A percentile compares a stretch with the other conserved stretches of the same genome.
Evolutionary conservation across 2,329 filamentous ascomycete species (phyloP).

Genomic region (Neonectria sp.): DNA sequence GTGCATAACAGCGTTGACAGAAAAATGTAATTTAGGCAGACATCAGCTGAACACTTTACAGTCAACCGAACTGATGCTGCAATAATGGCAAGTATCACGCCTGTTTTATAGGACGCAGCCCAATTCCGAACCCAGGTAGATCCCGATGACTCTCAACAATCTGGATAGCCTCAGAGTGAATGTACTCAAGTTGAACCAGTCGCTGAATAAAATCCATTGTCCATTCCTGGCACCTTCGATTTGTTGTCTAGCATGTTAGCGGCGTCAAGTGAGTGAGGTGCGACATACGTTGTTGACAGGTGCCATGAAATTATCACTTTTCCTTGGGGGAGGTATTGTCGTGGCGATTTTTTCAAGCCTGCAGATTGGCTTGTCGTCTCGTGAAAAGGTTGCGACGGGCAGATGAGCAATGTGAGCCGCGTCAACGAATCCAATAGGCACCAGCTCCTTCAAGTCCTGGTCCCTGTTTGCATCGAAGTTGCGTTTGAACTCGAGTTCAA

Average conservation of each 20-base stretch:
- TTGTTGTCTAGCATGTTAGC: not conserved
- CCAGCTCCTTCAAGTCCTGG: not conserved
- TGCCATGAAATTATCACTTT: constrained; percentile 6
- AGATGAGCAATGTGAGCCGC: not conserved
- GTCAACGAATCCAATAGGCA: not conserved
- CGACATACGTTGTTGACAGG: constrained; percentile 4
- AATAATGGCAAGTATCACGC: too few relatives aligned
- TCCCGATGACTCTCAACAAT: constrained; percentile 1
- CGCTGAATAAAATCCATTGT: constrained; percentile 2
- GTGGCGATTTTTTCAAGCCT: not conserved
- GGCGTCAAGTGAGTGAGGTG: not conserved
- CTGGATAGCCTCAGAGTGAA: not conserved
- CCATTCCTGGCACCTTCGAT: constrained; percentile 14
- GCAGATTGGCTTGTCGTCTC: not conserved
- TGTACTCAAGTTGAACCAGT: not conserved
- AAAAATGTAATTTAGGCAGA: too few relatives aligned
- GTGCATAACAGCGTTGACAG: too few relatives aligned
- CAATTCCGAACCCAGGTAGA: constrained; percentile 4
- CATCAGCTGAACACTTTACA: too few relatives aligned
- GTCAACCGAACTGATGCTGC: too few relatives aligned
- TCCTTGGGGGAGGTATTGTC: not conserved
- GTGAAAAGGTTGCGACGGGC: not conserved
- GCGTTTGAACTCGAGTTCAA: constrained; percentile 5
- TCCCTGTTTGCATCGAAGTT: constrained; percentile 2
- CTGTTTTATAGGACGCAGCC: not conserved